Conservation (phyloP, 2,329 filamentous ascomycete species). For the Colletotrichum horii region DNA sequence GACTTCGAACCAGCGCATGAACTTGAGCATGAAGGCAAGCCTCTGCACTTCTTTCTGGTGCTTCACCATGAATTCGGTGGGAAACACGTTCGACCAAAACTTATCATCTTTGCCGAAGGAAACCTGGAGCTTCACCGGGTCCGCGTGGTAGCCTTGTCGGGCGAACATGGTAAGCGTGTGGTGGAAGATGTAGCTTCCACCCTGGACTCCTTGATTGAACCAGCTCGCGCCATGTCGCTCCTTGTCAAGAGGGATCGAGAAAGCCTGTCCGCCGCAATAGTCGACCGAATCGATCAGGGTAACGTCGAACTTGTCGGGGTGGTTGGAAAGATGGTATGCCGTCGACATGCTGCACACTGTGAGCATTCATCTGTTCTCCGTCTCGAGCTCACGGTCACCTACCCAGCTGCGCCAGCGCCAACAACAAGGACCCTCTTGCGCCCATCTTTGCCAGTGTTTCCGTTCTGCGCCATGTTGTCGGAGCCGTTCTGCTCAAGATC, state of each 20-base stretch:
- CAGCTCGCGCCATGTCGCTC: slow-evolving; percentile 63
- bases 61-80: slow-evolving; percentile 56
- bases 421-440: slow-evolving; percentile 42
- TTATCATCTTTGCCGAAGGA: slow-evolving; percentile 62
- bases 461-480: slow-evolving; percentile 13
- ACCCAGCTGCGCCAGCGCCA: slow-evolving; percentile 47
- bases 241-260: slow-evolving; percentile 65
- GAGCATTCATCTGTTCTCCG: not conserved
- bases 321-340: slow-evolving; percentile 63
- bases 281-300: slow-evolving; percentile 61
- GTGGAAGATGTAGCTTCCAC: slow-evolving; percentile 63
- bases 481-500: slow-evolving; percentile 14
- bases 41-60: slow-evolving; percentile 59
- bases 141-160: slow-evolving; percentile 53
- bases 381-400: not conserved
- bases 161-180: slow-evolving; percentile 68
- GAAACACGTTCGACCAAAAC: slow-evolving; percentile 70
- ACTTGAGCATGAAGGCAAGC: slow-evolving; percentile 57
- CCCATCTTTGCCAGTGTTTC: slow-evolving; percentile 6
- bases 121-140: slow-evolving; percentile 62
- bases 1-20: slow-evolving; percentile 60
- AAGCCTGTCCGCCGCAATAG: slow-evolving; percentile 68
- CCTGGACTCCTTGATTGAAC: slow-evolving; percentile 69
- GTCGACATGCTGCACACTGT: slow-evolving; percentile 52
- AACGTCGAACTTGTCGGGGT: slow-evolving; percentile 64